A percentile compares a stretch with the other conserved stretches of the same genome.
These are phyloP conservation scores for Debaryomyces coudertii DNA, from an alignment of 1,139 yeast species.

Conservation along the genomic window DNA sequence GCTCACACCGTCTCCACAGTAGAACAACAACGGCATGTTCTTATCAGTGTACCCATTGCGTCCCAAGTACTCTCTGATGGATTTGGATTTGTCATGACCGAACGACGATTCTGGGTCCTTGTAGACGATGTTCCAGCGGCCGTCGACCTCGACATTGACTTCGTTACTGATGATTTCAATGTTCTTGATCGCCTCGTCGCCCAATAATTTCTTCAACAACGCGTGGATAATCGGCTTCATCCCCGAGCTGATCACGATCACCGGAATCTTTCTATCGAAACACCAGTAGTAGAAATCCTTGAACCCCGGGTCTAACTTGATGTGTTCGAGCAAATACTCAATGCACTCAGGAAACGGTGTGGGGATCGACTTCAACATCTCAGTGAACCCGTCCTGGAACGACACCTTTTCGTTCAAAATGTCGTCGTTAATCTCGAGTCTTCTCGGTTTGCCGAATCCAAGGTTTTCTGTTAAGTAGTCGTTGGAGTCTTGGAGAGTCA, in stretches of 20 bases:
- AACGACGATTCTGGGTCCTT: conserved; percentile 78
- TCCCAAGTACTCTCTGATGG: conserved; percentile 68
- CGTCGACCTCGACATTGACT: conserved; percentile 56
- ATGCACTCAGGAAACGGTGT: conserved; percentile 84
- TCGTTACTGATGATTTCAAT: conserved; percentile 85
- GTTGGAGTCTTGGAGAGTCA: conserved; percentile 87
- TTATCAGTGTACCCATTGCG: conserved; percentile 39
- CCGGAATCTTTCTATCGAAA: conserved; percentile 66
- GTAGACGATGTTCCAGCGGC: conserved; percentile 80
- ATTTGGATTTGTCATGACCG: conserved; percentile 92
- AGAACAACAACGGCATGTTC: conserved; percentile 63
- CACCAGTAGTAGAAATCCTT: conserved; percentile 82
- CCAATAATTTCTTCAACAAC: conserved; percentile 71
- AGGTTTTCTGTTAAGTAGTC: conserved; percentile 85
- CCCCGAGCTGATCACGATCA: conserved; percentile 83
- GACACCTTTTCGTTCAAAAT: conserved; percentile 69
- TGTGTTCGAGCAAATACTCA: conserved; percentile 58
- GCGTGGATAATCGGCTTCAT: conserved; percentile 91
- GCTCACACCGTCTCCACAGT: conserved; percentile 97
- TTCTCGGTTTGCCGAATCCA: conserved; percentile 78
- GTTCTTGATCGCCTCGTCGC: conserved; percentile 69
- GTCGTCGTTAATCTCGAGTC: conserved; percentile 69
- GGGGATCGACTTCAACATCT: conserved; percentile 79
- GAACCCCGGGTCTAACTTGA: conserved; percentile 90
- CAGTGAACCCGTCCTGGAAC: conserved; percentile 81